These are phyloP conservation scores for Leucocoprinus sp. DNA, from an alignment of 768 basidiomycete species.

Conservation along the genomic window DNA sequence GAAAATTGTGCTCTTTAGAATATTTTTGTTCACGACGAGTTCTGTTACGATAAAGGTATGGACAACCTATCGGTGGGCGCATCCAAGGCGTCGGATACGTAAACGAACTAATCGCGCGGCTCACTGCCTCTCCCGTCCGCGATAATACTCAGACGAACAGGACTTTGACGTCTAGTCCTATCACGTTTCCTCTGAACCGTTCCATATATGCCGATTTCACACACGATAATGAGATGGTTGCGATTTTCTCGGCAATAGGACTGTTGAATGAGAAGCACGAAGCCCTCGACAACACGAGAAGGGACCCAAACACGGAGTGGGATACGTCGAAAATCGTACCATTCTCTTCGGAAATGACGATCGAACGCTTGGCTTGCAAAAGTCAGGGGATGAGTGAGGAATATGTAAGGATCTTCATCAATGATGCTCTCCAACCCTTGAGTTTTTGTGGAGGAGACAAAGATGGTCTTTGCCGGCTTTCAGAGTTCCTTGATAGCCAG, in stretches of 20 bases:
- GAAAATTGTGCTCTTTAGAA: background rate
- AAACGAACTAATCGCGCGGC: slow-evolving; percentile 84
- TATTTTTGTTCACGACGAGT: background rate
- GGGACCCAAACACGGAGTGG: slow-evolving; percentile 39
- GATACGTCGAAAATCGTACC: slow-evolving; percentile 54
- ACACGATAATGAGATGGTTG: slow-evolving; percentile 81
- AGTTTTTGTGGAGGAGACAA: slow-evolving; percentile 46
- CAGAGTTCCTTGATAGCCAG: slow-evolving; percentile 65
- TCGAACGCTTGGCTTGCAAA: slow-evolving; percentile 55
- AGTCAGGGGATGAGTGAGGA: slow-evolving; percentile 19
- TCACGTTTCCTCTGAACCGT: slow-evolving; percentile 65
- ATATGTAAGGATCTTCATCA: slow-evolving; percentile 70
- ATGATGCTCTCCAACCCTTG: slow-evolving; percentile 61
- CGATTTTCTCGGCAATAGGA: slow-evolving; percentile 61
- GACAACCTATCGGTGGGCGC: slow-evolving; percentile 51
- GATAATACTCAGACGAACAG: slow-evolving; percentile 72
- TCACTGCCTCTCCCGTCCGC: slow-evolving; percentile 52
- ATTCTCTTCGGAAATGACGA: slow-evolving; percentile 67
- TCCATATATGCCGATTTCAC: slow-evolving; percentile 73
- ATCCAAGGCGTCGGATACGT: slow-evolving; percentile 83
- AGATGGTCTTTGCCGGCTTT: slow-evolving; percentile 56
- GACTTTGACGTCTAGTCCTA: slow-evolving; percentile 54
- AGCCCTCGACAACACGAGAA: slow-evolving; percentile 25
- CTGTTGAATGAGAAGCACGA: slow-evolving; percentile 32
- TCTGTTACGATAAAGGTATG: slow-evolving; percentile 38